Evolutionary conservation across 805 yeast species (phyloP).

Genomic region (Wickerhamiella alocasiicola): DNA sequence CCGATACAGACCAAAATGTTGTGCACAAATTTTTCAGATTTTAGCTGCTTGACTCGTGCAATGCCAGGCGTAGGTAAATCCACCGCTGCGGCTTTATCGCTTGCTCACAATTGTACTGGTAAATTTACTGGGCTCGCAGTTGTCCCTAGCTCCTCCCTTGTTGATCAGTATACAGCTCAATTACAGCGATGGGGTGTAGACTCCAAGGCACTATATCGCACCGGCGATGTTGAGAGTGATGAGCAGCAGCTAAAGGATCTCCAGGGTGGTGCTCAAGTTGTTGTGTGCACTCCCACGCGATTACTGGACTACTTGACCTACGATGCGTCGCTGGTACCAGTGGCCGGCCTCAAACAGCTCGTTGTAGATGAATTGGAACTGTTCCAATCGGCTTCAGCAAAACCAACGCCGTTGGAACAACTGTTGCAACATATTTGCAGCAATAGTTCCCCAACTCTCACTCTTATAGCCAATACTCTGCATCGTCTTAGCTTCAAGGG

Average conservation of each 20-base stretch:
- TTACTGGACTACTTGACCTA: slow-evolving; percentile 34
- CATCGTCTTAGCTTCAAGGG: neutral
- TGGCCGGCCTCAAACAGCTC: slow-evolving; percentile 16
- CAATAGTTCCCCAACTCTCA: slow-evolving; percentile 8
- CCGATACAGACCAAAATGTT: slow-evolving; percentile 24
- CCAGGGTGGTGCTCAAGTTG: slow-evolving; percentile 26
- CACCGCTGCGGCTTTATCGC: slow-evolving; percentile 22
- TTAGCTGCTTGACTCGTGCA: slow-evolving; percentile 23
- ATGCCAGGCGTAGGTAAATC: slow-evolving; percentile 29
- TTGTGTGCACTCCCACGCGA: slow-evolving; percentile 45
- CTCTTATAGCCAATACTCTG: slow-evolving; percentile 11
- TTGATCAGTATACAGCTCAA: slow-evolving; percentile 23
- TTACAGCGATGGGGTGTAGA: slow-evolving; percentile 4
- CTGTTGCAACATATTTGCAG: slow-evolving; percentile 17
- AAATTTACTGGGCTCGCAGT: slow-evolving; percentile 22
- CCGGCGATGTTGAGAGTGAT: slow-evolving; percentile 18
- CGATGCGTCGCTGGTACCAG: slow-evolving; percentile 16
- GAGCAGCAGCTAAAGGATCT: slow-evolving; percentile 21
- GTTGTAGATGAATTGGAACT: slow-evolving; percentile 24
- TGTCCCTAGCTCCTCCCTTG: slow-evolving; percentile 28
- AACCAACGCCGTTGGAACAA: slow-evolving; percentile 18
- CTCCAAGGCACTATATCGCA: slow-evolving; percentile 21
- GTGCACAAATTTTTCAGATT: slow-evolving; percentile 22
- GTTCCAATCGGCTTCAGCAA: slow-evolving; percentile 14
- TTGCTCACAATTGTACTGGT: slow-evolving; percentile 17